Percentiles rank a stretch among this genome's conserved stretches.
These are phyloP conservation scores for Brassica juncea DNA, from an alignment of 345 rosid genomes.

Conservation along the genomic window DNA sequence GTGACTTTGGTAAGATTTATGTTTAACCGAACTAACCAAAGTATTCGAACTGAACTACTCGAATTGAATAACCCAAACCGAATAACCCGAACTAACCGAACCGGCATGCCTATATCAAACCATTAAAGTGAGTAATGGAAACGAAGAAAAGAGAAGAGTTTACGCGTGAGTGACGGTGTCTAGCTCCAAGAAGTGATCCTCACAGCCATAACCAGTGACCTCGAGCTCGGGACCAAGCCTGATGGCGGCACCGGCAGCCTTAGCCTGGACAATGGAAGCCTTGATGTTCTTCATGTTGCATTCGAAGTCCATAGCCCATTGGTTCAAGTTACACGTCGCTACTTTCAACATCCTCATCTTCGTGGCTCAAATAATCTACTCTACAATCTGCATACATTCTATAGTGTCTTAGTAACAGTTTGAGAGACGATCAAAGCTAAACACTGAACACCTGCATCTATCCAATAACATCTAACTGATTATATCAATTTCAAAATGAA, in stretches of 20 bases:
- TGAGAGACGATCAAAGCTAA: background rate
- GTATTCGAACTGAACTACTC: no score
- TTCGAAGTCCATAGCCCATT: slow-evolving; percentile 97
- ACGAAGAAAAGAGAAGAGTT: slow-evolving; percentile 10
- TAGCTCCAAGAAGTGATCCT: slow-evolving; percentile 94
- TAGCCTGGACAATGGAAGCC: slow-evolving; percentile 67
- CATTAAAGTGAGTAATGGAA: background rate
- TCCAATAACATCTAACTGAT: background rate
- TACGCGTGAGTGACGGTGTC: slow-evolving; percentile 85
- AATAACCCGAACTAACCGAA: no score
- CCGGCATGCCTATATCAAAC: background rate
- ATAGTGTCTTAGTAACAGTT: background rate
- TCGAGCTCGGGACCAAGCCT: slow-evolving; percentile 98
- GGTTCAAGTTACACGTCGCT: slow-evolving; percentile 89
- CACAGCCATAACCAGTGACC: slow-evolving; percentile 97
- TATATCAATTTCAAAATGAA: background rate
- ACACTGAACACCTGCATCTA: background rate
- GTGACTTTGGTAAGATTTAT: no score
- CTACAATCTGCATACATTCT: background rate
- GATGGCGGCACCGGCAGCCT: slow-evolving; percentile 74
- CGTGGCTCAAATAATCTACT: background rate
- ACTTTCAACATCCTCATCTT: slow-evolving; percentile 79
- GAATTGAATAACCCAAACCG: no score
- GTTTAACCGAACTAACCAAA: no score
- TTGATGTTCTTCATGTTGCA: slow-evolving; percentile 74